These are phyloP conservation scores for Aureobasidium sp. DNA, from an alignment of 2,329 filamentous ascomycete genomes.

Conservation along the genomic window DNA sequence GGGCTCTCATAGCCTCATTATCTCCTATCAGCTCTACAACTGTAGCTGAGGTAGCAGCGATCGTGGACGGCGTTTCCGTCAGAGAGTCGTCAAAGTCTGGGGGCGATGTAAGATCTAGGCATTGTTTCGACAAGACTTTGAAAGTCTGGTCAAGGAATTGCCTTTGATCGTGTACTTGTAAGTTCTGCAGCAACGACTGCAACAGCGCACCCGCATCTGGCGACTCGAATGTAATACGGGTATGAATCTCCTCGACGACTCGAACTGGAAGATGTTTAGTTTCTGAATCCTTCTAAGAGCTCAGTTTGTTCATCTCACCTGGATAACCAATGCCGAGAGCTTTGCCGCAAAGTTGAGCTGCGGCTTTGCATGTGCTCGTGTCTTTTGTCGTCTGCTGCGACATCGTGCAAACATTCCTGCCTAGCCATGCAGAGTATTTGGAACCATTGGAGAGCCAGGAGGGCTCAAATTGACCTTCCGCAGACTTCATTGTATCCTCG, in stretches of 20 bases:
- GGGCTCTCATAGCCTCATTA: slow-evolving; percentile 14
- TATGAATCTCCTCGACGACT: slow-evolving; percentile 11
- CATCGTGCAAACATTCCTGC: slow-evolving; percentile 48
- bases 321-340: slow-evolving; percentile 63
- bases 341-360: slow-evolving; percentile 44
- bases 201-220: neutral
- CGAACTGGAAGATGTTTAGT: neutral
- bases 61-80: neutral
- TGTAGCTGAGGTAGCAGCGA: slow-evolving; percentile 13
- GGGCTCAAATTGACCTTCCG: slow-evolving; percentile 14
- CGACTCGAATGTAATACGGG: neutral
- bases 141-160: slow-evolving; percentile 31
- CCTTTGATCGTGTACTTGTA: slow-evolving; percentile 43
- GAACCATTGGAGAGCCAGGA: slow-evolving; percentile 59
- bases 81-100: neutral
- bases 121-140: slow-evolving; percentile 18
- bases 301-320: slow-evolving; percentile 39
- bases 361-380: slow-evolving; percentile 22
- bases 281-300: fast-evolving
- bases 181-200: slow-evolving; percentile 28
- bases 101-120: neutral
- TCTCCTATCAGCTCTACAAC: slow-evolving; percentile 11
- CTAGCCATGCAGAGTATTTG: slow-evolving; percentile 64
- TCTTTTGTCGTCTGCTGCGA: slow-evolving; percentile 34
- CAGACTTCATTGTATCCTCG: slow-evolving; percentile 36